Evolutionary conservation across 176 grass and related monocot genomes (phyloP), one percentile per base, ranked within the genome.

Genomic region (Oryza nivara): DNA sequence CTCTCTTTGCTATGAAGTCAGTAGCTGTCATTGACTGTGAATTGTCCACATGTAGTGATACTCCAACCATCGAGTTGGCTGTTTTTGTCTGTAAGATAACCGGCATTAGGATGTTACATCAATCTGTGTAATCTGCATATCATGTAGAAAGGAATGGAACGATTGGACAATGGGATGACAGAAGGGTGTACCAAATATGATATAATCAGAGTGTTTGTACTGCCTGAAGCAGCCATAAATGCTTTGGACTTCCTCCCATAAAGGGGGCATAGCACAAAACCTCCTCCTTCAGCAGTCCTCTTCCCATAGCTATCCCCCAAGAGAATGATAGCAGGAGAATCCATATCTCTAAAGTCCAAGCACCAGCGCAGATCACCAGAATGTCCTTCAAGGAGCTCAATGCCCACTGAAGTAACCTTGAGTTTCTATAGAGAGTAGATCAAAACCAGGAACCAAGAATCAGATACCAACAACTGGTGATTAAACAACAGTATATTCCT

Each of bases 341-440:
- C 88, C 96, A 99, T 99, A 84, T 96, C 93, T 89, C 93, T 99
- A 73, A 96, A 99, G 85, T 99, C 91, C 86, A 99, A 90, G 80
- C 93, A 99, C 96, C 96, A 99, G 51, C 91, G 83, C 23, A 72
- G 52, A 80, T 94, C 84, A 77, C 93, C 91, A 80, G 96, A 92
- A 80, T 86, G 82, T 73, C 86, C 91, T 30, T 92, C 93, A 47
- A 99, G 85, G 73, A 99, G 88, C 75, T 99, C 96, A 75, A 96
- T 63, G 49, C 96, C 96, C 80, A 92, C 80, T 1, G 86, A 85
- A 65, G 96, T 99, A 75, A 99, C 89, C 83, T 95, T 99, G 83
- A 99, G 79, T 94, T 91, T 99, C 96, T 99, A 88, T 75, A 88
- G 25, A 60, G 83, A 41, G 46, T 76, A 38, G 40, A 81, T 76